Evolutionary conservation across 179 eudicot species (phyloP), one percentile per base, ranked within the genome.

Genomic region (Carnegiea gigantea): DNA sequence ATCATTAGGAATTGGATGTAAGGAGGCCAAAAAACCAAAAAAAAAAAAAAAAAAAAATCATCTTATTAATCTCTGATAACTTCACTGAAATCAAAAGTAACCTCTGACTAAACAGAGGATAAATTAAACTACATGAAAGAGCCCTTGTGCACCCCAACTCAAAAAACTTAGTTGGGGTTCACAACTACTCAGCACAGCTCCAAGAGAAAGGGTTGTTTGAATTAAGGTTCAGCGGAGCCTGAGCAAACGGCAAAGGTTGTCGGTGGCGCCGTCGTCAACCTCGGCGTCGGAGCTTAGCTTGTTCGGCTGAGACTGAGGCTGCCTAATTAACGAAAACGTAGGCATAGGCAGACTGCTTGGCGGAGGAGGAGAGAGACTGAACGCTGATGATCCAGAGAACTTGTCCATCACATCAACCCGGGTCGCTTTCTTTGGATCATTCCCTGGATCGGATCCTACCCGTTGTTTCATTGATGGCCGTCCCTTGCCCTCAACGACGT

Each of bases 341-440:
- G 95, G 95, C 88, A 92, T 79, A 68, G 95, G 93, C 87, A 90
- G 81, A 84, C 95, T 90, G 74, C 95, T 92, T 15, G 95, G 93
- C 20, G 95, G 93, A 40, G 94, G 94, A 46, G 94, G 94, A 64
- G 91, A 84, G 26, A 88, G 77, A 59, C 84, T 72, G 33, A 62
- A 62, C 1, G 14, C 68, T 11, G 68, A 62, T 57, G n/a, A 57
- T 20, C n/a, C 62, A 0, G 53, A 48, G 53, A 48, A 48, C 62
- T 54, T 20, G 11, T 62, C 68, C 68, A 6, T 23, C 2, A 23
- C 14, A 23, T 62, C 68, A 62, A 62, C 68, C 68, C 68, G 68
- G 68, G 68, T 24, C 5, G 18, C 68, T 62, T 62, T 23, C 68
- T 62, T 62, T n/a, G 57, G 23, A 53, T 60, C 5, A 1, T 64